Conservation (phyloP, 768 basidiomycete genomes). For the Boletus pseudopeckii region DNA sequence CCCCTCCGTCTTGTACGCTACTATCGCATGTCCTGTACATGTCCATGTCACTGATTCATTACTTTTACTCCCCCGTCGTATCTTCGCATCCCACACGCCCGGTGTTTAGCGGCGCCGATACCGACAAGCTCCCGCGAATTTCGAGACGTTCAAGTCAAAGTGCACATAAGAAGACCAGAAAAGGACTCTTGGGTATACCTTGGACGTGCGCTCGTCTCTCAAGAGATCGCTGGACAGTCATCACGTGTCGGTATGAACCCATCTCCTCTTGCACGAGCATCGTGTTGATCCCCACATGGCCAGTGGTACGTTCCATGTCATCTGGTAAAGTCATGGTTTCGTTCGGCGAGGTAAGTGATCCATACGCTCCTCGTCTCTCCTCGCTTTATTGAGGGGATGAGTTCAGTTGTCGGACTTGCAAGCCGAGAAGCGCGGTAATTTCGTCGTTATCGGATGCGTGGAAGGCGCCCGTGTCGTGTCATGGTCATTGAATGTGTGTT, state of each 20-base stretch:
- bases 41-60: constrained; percentile 10
- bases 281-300: constrained; percentile 6
- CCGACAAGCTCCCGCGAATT: constrained; percentile 48
- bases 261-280: not conserved
- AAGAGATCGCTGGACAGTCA: constrained; percentile 71
- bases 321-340: constrained; percentile 66
- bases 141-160: constrained; percentile 79
- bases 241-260: constrained; percentile 70
- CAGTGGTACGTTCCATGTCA: constrained; percentile 45
- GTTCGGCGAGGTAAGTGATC: constrained; percentile 61
- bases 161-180: constrained; percentile 77
- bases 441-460: constrained; percentile 78
- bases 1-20: constrained; percentile 22
- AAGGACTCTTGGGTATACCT: constrained; percentile 80
- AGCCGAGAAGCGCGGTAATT: constrained; percentile 85
- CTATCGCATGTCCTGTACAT: not conserved
- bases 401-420: constrained; percentile 64
- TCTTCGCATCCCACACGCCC: not conserved
- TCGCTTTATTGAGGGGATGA: not conserved
- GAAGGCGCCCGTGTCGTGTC: constrained; percentile 73
- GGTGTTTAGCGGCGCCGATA: constrained; percentile 21
- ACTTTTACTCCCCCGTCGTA: not conserved
- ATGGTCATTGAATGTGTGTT: constrained; percentile 77
- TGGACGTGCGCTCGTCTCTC: constrained; percentile 71
- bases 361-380: not conserved